phyloP scores from a whole-genome alignment of 179 eudicot genomes.

The Spergularia azorica region DNA sequence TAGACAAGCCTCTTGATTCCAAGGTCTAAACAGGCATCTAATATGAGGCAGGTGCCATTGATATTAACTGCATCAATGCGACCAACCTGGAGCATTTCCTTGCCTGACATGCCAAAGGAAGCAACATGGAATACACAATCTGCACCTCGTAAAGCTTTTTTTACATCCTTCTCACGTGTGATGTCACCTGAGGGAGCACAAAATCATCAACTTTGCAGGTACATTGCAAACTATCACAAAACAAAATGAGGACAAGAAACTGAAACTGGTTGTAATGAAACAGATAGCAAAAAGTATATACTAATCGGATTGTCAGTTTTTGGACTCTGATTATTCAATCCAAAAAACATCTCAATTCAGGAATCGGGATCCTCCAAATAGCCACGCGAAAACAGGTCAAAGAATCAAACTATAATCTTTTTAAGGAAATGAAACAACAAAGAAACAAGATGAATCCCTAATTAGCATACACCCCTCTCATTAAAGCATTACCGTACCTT shows the following conservation, averaged over 20 bases:
- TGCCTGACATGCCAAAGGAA: conserved; percentile 97
- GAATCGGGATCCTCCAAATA: too few species aligned
- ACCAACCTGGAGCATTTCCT: conserved; percentile 89
- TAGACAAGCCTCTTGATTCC: conserved; percentile 82
- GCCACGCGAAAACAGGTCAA: not conserved
- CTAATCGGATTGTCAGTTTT: too few species aligned
- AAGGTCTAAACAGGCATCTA: conserved; percentile 72
- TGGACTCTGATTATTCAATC: too few species aligned
- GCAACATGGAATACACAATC: conserved; percentile 95
- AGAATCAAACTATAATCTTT: not conserved
- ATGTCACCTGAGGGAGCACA: conserved; percentile 57
- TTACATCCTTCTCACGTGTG: conserved; percentile 59
- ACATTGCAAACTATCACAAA: not conserved
- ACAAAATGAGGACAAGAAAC: not conserved
- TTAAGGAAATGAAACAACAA: not conserved
- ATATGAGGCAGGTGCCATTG: conserved; percentile 69
- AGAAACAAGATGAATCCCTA: not conserved
- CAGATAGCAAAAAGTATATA: not conserved
- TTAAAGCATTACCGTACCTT: not conserved
- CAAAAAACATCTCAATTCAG: too few species aligned
- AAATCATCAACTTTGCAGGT: not conserved
- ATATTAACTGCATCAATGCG: conserved; percentile 76
- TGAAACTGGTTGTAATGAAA: not conserved
- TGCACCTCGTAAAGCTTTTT: conserved; percentile 66
- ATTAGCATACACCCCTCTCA: not conserved